Evolutionary conservation across 208 protist species (phyloP).

Genomic region (Trypanosoma congolense): DNA sequence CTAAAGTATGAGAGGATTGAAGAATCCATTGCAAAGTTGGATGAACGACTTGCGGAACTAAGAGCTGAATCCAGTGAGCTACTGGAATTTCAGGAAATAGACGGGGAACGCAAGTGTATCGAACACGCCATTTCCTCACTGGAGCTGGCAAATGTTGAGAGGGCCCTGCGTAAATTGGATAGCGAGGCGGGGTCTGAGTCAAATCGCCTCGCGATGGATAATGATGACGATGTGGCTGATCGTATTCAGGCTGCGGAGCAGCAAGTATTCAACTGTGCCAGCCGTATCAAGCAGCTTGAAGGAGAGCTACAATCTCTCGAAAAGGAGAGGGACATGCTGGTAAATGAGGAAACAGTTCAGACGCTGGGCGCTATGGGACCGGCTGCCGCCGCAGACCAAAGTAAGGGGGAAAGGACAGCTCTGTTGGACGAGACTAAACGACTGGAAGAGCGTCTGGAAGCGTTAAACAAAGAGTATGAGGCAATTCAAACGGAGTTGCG

Average conservation of each 20-base stretch:
- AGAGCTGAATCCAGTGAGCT: conserved; percentile 95
- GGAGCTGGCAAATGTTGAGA: conserved; percentile 56
- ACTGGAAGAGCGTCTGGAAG: conserved; percentile 37
- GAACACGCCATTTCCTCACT: conserved; percentile 91
- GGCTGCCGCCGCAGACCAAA: conserved; percentile 26
- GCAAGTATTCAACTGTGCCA: conserved; percentile 35
- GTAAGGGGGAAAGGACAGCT: conserved; percentile 35
- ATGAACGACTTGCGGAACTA: conserved; percentile 91
- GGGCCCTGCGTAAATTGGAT: conserved; percentile 49
- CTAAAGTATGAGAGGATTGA: conserved; percentile 83
- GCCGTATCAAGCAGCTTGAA: conserved; percentile 47
- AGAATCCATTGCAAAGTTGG: conserved; percentile 89
- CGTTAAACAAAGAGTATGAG: conserved; percentile 27
- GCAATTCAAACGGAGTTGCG: conserved; percentile 29
- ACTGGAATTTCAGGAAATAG: conserved; percentile 86
- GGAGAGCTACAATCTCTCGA: conserved; percentile 45
- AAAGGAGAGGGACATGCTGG: conserved; percentile 46
- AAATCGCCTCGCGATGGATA: conserved; percentile 38
- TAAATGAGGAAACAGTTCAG: conserved; percentile 51
- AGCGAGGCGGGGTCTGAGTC: conserved; percentile 30
- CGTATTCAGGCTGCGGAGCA: conserved; percentile 32
- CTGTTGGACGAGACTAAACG: conserved; percentile 59
- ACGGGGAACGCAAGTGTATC: conserved; percentile 84
- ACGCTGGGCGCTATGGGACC: conserved; percentile 64
- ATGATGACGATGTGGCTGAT: conserved; percentile 35